Evolutionary conservation across 805 yeast species (phyloP), one percentile per base, ranked within the genome.

Genomic region (Pichia nanzhaoensis): DNA sequence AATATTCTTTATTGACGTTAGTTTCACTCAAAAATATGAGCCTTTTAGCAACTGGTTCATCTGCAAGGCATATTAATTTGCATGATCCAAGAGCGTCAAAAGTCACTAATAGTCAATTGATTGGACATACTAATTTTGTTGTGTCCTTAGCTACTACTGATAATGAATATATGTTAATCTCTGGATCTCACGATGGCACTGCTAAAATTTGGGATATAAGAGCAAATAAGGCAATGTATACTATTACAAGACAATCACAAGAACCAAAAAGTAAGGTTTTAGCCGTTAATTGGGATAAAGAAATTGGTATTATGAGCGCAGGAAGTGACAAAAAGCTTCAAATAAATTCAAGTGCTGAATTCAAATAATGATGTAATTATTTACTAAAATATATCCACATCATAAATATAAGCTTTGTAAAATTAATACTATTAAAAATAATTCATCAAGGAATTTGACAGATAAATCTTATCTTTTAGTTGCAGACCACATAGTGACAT

Each of bases 161-260:
- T 44, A 85, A 81, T 59, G 86, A 82, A 41, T 82, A 85, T 65
- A 79, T 87, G 81, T 74, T 93, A 55, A 78, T 86, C 18, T 86
- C 96, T 4, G 95, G 84, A 12, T 87, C 96, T 8, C 96, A 90
- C 61, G 99, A 93, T 64, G 96, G 98, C 21, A 86, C 95, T 1
- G 91, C 84, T 37, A 82, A 89, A 58, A 84, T 93, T 18, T 93
- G 99, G 99, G 99, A 91, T 64, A 76, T 91, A 9, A 80, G 99
- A 59, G 84, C 96, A 4, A 84, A 81, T 51, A 77, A 80, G 56
- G 74, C 93, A 12, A 69, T 93, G 68, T 88, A 84, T 63, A 85
- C 95, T 6, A 78, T 93, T 40, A 76, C 84, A 14, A 78, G 98
- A 63, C 84, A 87, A 57, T 71, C 75, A 16, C 70, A 68, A 51